Evolutionary conservation across 306 rosid genomes (phyloP).

Genomic region (Lotus japonicus): DNA sequence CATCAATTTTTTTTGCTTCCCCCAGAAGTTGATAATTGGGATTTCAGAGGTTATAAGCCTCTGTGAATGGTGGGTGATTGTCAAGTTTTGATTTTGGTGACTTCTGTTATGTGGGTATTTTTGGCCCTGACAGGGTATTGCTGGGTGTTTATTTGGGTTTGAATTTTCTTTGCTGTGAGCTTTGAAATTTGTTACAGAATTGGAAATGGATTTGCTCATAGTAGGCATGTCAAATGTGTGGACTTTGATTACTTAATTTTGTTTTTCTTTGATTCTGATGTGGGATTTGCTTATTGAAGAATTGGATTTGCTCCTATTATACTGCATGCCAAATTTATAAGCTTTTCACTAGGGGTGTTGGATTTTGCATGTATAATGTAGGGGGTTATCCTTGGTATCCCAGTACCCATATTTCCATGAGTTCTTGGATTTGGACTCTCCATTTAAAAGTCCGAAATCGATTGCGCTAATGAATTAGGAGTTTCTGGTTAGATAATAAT

Average conservation of each 20-base stretch:
- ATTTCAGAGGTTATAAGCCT: neutral
- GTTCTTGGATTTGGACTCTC: neutral
- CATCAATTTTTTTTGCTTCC: neutral
- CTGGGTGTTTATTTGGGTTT: too few species aligned
- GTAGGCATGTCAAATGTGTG: neutral
- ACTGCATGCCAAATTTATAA: conserved; percentile 8
- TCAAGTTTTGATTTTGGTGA: conserved; percentile 22
- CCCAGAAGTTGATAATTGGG: neutral
- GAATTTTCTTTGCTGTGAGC: too few species aligned
- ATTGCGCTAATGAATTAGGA: neutral
- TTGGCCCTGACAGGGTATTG: too few species aligned
- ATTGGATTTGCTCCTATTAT: neutral
- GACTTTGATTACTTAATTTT: neutral
- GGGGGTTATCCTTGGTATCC: conserved; percentile 1
- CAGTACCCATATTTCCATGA: neutral
- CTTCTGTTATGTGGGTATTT: conserved; percentile 10
- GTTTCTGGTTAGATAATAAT: neutral
- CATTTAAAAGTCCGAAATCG: neutral
- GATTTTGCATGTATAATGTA: conserved; percentile 9
- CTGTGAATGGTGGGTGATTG: conserved; percentile 14
- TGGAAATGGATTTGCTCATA: neutral
- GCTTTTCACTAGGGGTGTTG: neutral
- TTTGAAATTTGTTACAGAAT: neutral
- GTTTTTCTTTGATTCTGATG: conserved; percentile 11
- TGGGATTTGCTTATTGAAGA: neutral